Conservation (phyloP, 2,329 filamentous ascomycete genomes). For the Monosporascus sp. region DNA sequence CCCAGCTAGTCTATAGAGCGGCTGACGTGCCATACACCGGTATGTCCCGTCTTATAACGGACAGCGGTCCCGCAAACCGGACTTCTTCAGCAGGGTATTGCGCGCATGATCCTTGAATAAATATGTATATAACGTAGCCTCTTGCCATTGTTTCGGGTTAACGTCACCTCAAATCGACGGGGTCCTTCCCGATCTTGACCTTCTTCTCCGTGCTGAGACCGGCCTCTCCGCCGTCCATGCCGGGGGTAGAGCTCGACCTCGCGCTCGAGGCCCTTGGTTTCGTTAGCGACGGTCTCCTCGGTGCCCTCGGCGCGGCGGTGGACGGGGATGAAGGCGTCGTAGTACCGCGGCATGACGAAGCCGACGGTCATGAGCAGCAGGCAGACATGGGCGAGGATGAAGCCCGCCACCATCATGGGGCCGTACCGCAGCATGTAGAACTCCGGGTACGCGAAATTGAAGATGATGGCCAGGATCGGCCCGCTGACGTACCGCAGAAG, state of each 20-base stretch:
- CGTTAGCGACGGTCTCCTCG: constrained; percentile 3
- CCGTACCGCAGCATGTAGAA: constrained; percentile 44
- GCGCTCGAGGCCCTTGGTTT: constrained; percentile 1
- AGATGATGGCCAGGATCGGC: constrained; percentile 46
- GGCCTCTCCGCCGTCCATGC: background rate
- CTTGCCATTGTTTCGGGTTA: too few relatives aligned
- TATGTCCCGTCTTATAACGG: too few relatives aligned
- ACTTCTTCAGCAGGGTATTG: too few relatives aligned
- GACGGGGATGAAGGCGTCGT: constrained; percentile 45
- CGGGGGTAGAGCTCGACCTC: background rate
- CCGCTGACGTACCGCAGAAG: constrained; percentile 46
- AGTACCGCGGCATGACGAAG: constrained; percentile 49
- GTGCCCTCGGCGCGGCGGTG: constrained; percentile 39
- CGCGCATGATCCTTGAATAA: too few relatives aligned
- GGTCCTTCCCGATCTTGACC: background rate
- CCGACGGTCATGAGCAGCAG: constrained; percentile 42
- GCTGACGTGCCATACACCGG: too few relatives aligned
- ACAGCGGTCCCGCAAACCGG: too few relatives aligned
- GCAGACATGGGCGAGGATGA: constrained; percentile 40
- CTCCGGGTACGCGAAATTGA: constrained; percentile 45
- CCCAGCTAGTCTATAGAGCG: too few relatives aligned
- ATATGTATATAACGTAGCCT: too few relatives aligned
- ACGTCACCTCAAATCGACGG: too few relatives aligned
- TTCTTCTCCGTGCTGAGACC: background rate
- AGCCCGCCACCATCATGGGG: constrained; percentile 45